Conservation (phyloP, 352 stramenopile species). For the Pythium folliculosum region DNA sequence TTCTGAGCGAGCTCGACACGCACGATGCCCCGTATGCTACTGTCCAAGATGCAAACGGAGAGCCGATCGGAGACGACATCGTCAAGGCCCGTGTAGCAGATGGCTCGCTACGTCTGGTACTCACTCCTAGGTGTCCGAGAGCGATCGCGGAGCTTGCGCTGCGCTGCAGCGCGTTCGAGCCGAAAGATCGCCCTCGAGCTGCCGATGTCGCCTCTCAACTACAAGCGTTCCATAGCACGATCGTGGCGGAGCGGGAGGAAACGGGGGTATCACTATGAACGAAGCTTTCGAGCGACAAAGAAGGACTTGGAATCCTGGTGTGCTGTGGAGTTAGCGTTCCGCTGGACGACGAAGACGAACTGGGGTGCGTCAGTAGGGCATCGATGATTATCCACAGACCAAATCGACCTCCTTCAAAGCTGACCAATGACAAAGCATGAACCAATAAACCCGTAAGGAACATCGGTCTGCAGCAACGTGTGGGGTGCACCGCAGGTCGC, state of each 20-base stretch:
- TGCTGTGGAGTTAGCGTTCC: too few species aligned
- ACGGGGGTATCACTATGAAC: background rate
- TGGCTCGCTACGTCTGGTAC: conserved; percentile 2
- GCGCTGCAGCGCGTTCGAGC: conserved; percentile 10
- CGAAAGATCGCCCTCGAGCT: background rate
- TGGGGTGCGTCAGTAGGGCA: too few species aligned
- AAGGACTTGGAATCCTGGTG: too few species aligned
- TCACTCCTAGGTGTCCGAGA: conserved; percentile 7
- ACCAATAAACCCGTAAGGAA: too few species aligned
- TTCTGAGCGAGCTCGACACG: conserved; percentile 26
- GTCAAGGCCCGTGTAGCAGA: conserved; percentile 11
- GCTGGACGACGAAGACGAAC: too few species aligned
- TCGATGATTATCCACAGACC: too few species aligned
- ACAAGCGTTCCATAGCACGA: background rate
- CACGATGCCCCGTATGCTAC: conserved; percentile 9
- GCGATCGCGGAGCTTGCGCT: conserved; percentile 3
- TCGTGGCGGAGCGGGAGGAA: background rate
- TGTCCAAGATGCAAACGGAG: conserved; percentile 12
- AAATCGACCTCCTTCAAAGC: too few species aligned
- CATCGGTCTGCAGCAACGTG: too few species aligned
- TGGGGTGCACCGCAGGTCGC: too few species aligned
- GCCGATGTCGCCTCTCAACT: background rate
- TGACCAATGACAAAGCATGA: too few species aligned
- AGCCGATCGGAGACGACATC: conserved; percentile 4
- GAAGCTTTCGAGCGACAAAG: too few species aligned